Evolutionary conservation across 176 grass and related monocot species (phyloP).

Genomic region (Carex cristatella): DNA sequence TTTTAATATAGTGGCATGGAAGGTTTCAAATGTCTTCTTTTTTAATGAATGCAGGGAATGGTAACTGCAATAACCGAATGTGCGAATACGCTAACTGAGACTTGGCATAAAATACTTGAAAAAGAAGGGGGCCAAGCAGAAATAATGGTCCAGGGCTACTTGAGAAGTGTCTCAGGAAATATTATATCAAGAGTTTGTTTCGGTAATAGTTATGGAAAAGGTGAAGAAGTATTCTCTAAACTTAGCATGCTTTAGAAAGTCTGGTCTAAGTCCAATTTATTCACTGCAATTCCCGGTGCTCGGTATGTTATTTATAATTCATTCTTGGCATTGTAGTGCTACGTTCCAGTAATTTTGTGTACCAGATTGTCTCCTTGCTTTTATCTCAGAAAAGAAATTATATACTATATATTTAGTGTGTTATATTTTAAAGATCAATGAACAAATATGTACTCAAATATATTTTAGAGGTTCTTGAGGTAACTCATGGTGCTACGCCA

Average conservation of each 20-base stretch:
- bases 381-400: not conserved
- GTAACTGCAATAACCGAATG: conserved; percentile 39
- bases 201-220: conserved; percentile 1
- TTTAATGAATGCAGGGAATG: conserved; percentile 44
- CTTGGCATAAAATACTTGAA: conserved; percentile 42
- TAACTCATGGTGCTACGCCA: not conserved
- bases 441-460: not conserved
- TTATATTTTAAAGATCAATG: not conserved
- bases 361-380: not conserved
- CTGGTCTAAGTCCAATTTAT: not conserved
- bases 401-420: not conserved
- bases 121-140: conserved; percentile 41
- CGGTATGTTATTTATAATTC: not conserved
- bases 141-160: conserved; percentile 60
- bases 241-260: not conserved
- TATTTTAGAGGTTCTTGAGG: conserved; percentile 43
- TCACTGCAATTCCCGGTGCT: not conserved
- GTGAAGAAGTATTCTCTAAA: conserved; percentile 3
- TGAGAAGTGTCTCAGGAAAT: conserved; percentile 77
- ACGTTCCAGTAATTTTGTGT: not conserved
- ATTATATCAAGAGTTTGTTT: conserved; percentile 17
- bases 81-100: conserved; percentile 29
- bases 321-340: not conserved
- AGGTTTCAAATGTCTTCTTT: conserved; percentile 5
- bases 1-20: no score